Conservation (phyloP, 1,284 basidiomycete genomes). For the Boletus semigastroideus region DNA sequence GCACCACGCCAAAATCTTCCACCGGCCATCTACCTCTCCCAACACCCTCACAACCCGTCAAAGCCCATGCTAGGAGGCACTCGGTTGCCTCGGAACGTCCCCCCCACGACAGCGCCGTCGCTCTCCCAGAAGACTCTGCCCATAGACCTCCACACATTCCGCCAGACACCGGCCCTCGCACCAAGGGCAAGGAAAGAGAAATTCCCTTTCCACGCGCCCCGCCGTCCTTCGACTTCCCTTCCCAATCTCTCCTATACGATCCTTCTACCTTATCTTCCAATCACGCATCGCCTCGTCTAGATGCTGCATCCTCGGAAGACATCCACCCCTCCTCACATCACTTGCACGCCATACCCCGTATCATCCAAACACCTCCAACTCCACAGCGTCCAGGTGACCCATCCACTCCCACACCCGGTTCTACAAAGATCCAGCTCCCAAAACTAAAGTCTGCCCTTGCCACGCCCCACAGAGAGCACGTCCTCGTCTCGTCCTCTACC, state of each 20-base stretch:
- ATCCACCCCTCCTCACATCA: conserved; percentile 15
- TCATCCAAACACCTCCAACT: conserved; percentile 46
- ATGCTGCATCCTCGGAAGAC: conserved; percentile 28
- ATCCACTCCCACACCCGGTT: conserved; percentile 10
- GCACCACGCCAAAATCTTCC: conserved; percentile 33
- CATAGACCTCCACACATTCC: conserved; percentile 8
- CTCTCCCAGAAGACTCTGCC: conserved; percentile 29
- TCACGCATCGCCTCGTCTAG: conserved; percentile 17
- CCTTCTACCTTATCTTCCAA: conserved; percentile 15
- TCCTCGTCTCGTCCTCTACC: conserved; percentile 26
- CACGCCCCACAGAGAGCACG: conserved; percentile 25
- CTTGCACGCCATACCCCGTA: conserved; percentile 30
- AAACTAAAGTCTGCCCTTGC: conserved; percentile 16
- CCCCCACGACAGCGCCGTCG: conserved; percentile 35
- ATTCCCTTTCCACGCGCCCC: not conserved
- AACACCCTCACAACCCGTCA: conserved; percentile 6
- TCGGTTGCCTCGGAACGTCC: conserved; percentile 31
- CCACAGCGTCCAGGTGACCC: conserved; percentile 34
- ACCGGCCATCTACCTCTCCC: conserved; percentile 29
- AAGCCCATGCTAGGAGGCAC: conserved; percentile 30
- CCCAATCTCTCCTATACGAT: conserved; percentile 23
- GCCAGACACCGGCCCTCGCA: conserved; percentile 16
- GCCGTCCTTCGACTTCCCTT: conserved; percentile 16
- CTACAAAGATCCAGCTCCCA: conserved; percentile 9
- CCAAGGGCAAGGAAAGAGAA: conserved; percentile 33